Evolutionary conservation across 768 basidiomycete genomes (phyloP).

Genomic region (Mycena belliarum): DNA sequence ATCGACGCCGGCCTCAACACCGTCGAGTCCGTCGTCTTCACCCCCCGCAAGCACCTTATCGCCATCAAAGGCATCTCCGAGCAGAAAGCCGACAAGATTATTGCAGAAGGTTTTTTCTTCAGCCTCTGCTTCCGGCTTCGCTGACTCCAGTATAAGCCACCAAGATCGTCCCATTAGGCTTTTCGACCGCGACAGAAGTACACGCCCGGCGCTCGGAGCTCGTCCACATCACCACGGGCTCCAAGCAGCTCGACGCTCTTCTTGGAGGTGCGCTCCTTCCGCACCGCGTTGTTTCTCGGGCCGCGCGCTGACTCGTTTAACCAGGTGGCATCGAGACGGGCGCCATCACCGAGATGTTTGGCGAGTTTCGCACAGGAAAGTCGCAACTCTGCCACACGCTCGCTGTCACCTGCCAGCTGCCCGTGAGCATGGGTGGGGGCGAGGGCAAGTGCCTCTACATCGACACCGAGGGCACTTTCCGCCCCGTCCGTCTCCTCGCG

Average conservation of each 20-base stretch:
- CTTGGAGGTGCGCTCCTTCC: constrained; percentile 68
- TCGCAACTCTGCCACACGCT: constrained; percentile 98
- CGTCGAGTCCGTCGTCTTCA: constrained; percentile 94
- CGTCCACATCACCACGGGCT: constrained; percentile 95
- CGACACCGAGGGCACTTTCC: constrained; percentile 99
- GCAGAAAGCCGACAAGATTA: constrained; percentile 94
- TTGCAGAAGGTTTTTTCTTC: constrained; percentile 72
- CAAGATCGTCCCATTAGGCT: constrained; percentile 95
- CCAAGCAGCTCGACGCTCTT: constrained; percentile 92
- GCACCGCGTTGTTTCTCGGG: constrained; percentile 3
- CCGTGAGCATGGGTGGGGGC: constrained; percentile 96
- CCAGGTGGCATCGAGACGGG: constrained; percentile 96
- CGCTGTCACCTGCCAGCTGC: constrained; percentile 96
- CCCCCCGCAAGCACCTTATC: constrained; percentile 89
- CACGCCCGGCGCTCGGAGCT: constrained; percentile 94
- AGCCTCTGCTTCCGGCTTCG: background rate
- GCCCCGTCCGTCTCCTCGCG: constrained; percentile 90
- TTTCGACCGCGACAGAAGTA: constrained; percentile 97
- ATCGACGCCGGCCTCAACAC: constrained; percentile 90
- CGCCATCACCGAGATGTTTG: constrained; percentile 96
- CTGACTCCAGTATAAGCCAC: constrained; percentile 9
- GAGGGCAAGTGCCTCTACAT: constrained; percentile 99
- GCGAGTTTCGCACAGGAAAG: constrained; percentile 98
- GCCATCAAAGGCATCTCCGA: constrained; percentile 97
- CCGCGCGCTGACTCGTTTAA: background rate